phyloP scores from a whole-genome alignment of 139 green algal genomes.

The Chlorella vulgaris region DNA sequence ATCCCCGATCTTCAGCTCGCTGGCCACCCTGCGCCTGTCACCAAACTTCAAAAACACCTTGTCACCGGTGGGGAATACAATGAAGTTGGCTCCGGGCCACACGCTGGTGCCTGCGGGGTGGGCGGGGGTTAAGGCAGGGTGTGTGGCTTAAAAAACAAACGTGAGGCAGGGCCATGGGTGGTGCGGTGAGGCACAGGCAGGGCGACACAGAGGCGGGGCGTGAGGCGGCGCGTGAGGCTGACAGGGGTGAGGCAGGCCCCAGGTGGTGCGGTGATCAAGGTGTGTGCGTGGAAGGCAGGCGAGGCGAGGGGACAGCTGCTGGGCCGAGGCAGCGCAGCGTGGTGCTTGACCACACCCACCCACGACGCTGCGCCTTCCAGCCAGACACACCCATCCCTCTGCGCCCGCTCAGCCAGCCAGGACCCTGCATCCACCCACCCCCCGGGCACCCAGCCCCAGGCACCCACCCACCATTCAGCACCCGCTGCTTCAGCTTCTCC shows the following conservation, averaged over 20 bases:
- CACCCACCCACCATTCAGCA: constrained; percentile 68
- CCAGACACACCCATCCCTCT: too few relatives aligned
- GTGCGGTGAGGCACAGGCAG: not conserved
- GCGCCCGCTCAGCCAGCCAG: not conserved
- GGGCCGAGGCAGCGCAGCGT: too few relatives aligned
- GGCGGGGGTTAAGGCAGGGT: not conserved
- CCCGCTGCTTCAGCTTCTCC: constrained; percentile 73
- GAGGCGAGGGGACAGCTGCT: too few relatives aligned
- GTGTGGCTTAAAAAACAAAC: not conserved
- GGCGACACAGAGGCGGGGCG: too few relatives aligned
- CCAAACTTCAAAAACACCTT: constrained; percentile 86
- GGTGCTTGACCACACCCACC: too few relatives aligned
- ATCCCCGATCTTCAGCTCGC: constrained; percentile 88
- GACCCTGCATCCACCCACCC: not conserved
- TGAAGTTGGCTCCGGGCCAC: constrained; percentile 95
- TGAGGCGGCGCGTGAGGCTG: too few relatives aligned
- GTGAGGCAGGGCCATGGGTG: not conserved
- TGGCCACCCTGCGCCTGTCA: constrained; percentile 85
- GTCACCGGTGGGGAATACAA: constrained; percentile 69
- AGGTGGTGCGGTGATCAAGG: too few relatives aligned
- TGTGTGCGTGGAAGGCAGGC: too few relatives aligned
- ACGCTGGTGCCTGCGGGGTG: constrained; percentile 46
- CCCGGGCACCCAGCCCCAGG: not conserved
- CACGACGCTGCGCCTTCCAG: too few relatives aligned
- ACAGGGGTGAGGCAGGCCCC: too few relatives aligned